Evolutionary conservation across 2,329 filamentous ascomycete species (phyloP).

Genomic region (Cordyceps tenuipes): DNA sequence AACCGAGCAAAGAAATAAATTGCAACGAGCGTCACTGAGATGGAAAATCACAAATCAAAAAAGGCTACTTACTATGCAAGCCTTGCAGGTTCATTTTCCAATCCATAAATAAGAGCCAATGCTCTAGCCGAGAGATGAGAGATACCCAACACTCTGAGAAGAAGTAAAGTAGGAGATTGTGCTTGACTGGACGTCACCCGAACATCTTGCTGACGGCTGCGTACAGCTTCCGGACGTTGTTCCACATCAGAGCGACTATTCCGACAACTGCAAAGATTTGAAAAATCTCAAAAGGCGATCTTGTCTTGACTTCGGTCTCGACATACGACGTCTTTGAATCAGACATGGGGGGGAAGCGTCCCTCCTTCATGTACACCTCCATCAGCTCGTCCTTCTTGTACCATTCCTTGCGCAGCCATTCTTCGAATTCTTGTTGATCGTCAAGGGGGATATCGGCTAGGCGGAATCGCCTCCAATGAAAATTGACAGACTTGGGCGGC

Average conservation of each 20-base stretch:
- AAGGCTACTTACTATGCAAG: not conserved
- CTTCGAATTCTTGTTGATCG: slow-evolving; percentile 64
- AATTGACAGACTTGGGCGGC: slow-evolving; percentile 89
- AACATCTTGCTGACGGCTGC: slow-evolving; percentile 1
- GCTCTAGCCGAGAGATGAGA: not conserved
- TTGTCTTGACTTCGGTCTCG: slow-evolving; percentile 50
- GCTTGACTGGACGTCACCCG: not conserved
- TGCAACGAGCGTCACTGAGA: not conserved
- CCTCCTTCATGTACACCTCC: slow-evolving; percentile 70
- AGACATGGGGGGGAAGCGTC: slow-evolving; percentile 67
- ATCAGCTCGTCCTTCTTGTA: slow-evolving; percentile 84
- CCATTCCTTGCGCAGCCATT: slow-evolving; percentile 83
- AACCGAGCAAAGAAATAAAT: too few species aligned
- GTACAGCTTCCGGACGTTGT: slow-evolving; percentile 25
- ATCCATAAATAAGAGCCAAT: not conserved
- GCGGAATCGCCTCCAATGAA: slow-evolving; percentile 86
- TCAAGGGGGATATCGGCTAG: slow-evolving; percentile 74
- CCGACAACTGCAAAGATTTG: slow-evolving; percentile 46
- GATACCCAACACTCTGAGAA: not conserved
- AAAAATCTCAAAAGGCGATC: slow-evolving; percentile 45
- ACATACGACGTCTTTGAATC: slow-evolving; percentile 39
- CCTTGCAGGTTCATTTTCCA: too few species aligned
- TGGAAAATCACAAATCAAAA: not conserved
- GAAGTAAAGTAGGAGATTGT: not conserved
- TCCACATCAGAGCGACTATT: slow-evolving; percentile 34